These are phyloP conservation scores for Rhododendron molle DNA, from an alignment of 148 eudicot species.

Conservation along the genomic window DNA sequence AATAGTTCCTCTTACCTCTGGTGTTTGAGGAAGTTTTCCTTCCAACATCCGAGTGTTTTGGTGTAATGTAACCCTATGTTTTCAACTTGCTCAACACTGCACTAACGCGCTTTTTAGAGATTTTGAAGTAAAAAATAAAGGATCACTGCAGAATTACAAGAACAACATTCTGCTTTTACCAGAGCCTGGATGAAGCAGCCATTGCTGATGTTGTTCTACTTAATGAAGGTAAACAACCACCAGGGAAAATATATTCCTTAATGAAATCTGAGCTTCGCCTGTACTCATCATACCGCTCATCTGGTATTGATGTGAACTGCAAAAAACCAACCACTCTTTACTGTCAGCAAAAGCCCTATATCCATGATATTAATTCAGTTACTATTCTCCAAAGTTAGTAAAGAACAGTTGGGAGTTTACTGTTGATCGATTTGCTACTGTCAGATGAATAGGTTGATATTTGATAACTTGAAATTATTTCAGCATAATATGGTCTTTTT, in stretches of 20 bases:
- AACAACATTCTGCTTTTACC: conserved; percentile 31
- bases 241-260: conserved; percentile 83
- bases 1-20: conserved; percentile 34
- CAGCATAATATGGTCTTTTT: background rate
- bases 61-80: conserved; percentile 72
- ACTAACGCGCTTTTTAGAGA: background rate
- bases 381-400: background rate
- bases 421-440: background rate
- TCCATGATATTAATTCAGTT: background rate
- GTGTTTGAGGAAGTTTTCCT: conserved; percentile 49
- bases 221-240: conserved; percentile 72
- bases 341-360: background rate
- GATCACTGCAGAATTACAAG: background rate
- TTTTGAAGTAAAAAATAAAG: background rate
- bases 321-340: background rate
- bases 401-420: background rate
- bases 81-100: conserved; percentile 74
- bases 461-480: background rate
- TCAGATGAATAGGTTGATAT: background rate
- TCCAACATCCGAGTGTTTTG: conserved; percentile 63
- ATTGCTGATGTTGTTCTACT: conserved; percentile 71
- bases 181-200: conserved; percentile 68
- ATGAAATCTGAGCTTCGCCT: conserved; percentile 74
- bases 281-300: conserved; percentile 69
- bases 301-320: conserved; percentile 72